Conservation (phyloP, 345 rosid species). For the Dimocarpus longan region DNA sequence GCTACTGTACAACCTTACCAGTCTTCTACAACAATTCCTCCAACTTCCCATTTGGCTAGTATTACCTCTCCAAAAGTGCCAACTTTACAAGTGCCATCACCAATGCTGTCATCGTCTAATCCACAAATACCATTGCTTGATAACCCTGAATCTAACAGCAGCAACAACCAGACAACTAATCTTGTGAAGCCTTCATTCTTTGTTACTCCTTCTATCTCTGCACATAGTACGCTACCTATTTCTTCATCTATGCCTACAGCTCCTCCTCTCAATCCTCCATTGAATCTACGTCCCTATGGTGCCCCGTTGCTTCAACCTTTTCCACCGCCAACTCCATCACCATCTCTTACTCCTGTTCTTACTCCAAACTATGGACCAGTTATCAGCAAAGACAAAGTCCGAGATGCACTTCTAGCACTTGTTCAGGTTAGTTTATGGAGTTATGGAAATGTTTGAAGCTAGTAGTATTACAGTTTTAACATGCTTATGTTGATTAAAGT, state of each 20-base stretch:
- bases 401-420: constrained; percentile 71
- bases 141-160: constrained; percentile 43
- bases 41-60: constrained; percentile 45
- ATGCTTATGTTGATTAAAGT: not conserved
- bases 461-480: not conserved
- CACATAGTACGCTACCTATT: constrained; percentile 44
- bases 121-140: constrained; percentile 56
- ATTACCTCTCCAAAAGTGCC: constrained; percentile 42
- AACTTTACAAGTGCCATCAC: constrained; percentile 51
- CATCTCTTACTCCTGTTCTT: constrained; percentile 71
- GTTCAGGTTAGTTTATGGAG: constrained; percentile 64
- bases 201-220: constrained; percentile 47
- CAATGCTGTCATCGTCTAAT: constrained; percentile 45
- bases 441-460: constrained; percentile 5
- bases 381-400: constrained; percentile 74
- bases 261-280: constrained; percentile 60
- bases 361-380: constrained; percentile 43
- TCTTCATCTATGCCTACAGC: constrained; percentile 56
- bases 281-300: constrained; percentile 62
- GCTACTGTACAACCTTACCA: constrained; percentile 53
- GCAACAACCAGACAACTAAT: constrained; percentile 45
- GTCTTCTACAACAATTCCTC: constrained; percentile 42
- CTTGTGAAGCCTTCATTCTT: constrained; percentile 79
- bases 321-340: constrained; percentile 92
- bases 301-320: constrained; percentile 92